These are phyloP conservation scores for Nicotiana undulata DNA, from an alignment of 257 asterid species.

Conservation along the genomic window DNA sequence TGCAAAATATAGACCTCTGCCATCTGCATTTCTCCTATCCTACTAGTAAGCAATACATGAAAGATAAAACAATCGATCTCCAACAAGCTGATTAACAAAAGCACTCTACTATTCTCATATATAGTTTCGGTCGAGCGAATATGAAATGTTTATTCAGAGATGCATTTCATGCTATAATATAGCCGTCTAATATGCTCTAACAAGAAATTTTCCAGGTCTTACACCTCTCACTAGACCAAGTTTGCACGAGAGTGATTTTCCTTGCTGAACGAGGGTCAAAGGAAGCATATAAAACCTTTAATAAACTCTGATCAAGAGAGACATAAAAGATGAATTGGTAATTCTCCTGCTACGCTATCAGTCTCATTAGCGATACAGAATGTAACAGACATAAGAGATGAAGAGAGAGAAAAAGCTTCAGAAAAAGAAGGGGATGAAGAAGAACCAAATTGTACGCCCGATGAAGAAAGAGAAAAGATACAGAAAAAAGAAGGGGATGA, in stretches of 20 bases:
- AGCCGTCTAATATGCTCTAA: background rate
- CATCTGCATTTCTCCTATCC: background rate
- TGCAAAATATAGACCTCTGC: background rate
- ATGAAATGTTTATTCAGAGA: background rate
- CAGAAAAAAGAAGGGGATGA: too few species aligned
- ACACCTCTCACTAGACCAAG: background rate
- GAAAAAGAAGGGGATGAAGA: too few species aligned
- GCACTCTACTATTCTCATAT: background rate
- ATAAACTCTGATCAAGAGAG: too few species aligned
- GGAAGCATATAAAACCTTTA: too few species aligned
- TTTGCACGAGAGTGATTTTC: background rate
- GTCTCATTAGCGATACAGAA: too few species aligned
- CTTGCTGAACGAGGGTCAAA: background rate
- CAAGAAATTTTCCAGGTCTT: background rate
- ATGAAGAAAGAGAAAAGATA: too few species aligned
- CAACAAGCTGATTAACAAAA: background rate
- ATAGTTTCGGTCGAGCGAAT: background rate
- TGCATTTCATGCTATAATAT: background rate
- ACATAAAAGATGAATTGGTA: too few species aligned
- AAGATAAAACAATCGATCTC: background rate
- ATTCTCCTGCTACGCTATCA: too few species aligned
- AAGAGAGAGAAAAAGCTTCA: too few species aligned
- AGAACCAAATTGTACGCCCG: too few species aligned
- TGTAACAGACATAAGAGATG: too few species aligned
- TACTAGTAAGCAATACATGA: background rate